Conservation (phyloP, 352 stramenopile genomes). For the Saprolegnia parasitica region DNA sequence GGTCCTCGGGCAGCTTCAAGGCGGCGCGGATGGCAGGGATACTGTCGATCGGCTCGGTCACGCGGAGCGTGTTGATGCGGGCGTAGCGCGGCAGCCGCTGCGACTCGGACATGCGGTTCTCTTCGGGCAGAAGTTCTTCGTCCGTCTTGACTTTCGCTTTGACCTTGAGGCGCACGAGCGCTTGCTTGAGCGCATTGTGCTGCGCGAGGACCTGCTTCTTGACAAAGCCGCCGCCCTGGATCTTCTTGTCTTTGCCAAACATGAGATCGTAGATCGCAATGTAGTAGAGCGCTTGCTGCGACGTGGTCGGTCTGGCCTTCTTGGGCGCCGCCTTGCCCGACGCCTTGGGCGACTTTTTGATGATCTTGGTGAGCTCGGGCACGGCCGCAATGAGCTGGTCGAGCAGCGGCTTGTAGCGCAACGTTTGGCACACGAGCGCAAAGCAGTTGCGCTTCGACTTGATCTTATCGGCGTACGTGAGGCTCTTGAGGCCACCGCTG, state of each 20-base stretch:
- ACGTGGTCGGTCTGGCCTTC: background rate
- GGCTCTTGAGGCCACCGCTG: constrained; percentile 77
- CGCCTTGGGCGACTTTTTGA: constrained; percentile 36
- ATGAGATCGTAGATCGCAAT: constrained; percentile 85
- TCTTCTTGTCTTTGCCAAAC: constrained; percentile 71
- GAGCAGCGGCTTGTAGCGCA: constrained; percentile 82
- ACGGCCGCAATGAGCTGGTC: constrained; percentile 59
- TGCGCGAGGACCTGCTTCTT: constrained; percentile 83
- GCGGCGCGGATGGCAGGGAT: constrained; percentile 44
- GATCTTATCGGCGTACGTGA: constrained; percentile 75
- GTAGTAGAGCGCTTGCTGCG: constrained; percentile 51
- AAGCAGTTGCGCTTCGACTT: constrained; percentile 86
- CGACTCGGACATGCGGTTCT: constrained; percentile 68
- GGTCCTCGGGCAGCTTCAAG: constrained; percentile 38
- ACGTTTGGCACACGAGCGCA: constrained; percentile 82
- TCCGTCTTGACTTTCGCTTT: constrained; percentile 69
- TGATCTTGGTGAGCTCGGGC: constrained; percentile 53
- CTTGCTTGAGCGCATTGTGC: constrained; percentile 63
- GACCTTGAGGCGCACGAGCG: constrained; percentile 79
- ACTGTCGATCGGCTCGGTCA: constrained; percentile 40
- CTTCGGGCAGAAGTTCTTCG: constrained; percentile 68
- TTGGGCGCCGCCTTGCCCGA: constrained; percentile 1
- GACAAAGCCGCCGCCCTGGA: constrained; percentile 80
- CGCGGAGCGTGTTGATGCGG: constrained; percentile 89
- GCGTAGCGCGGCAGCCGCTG: constrained; percentile 80